These are phyloP conservation scores for Penicillium malachiteum DNA, from an alignment of 495 filamentous ascomycete genomes.

Conservation along the genomic window DNA sequence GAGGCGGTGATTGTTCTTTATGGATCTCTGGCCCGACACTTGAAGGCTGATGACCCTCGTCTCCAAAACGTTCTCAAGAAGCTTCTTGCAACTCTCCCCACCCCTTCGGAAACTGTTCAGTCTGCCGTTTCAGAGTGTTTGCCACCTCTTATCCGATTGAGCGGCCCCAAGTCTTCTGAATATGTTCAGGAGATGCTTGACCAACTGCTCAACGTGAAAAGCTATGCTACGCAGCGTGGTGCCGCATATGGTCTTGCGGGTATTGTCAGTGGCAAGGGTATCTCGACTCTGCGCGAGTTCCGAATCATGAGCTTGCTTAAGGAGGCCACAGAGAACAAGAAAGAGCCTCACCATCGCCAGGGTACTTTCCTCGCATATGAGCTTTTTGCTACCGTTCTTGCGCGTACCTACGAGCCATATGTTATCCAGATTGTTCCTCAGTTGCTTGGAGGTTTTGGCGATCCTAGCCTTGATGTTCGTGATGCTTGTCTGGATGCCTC, in stretches of 20 bases:
- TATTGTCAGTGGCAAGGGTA: constrained; percentile 79
- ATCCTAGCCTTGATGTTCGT: constrained; percentile 81
- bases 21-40: constrained; percentile 84
- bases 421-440: constrained; percentile 94
- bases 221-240: constrained; percentile 85
- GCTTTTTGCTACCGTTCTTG: constrained; percentile 80
- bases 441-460: constrained; percentile 84
- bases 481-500: constrained; percentile 90
- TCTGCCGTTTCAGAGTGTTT: constrained; percentile 93
- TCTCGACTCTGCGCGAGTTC: constrained; percentile 79
- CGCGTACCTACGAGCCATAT: constrained; percentile 89
- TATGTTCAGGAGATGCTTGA: constrained; percentile 82
- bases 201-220: constrained; percentile 76
- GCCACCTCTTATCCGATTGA: constrained; percentile 81
- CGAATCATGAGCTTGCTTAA: constrained; percentile 79
- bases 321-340: constrained; percentile 84
- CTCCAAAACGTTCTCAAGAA: constrained; percentile 82
- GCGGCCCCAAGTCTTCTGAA: constrained; percentile 67
- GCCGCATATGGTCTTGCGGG: constrained; percentile 95
- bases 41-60: constrained; percentile 77
- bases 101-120: constrained; percentile 95
- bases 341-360: constrained; percentile 82
- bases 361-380: constrained; percentile 89
- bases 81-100: constrained; percentile 80
- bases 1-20: constrained; percentile 98